phyloP scores from a whole-genome alignment of 2,329 filamentous ascomycete species.

The Pseudocercospora musae region DNA sequence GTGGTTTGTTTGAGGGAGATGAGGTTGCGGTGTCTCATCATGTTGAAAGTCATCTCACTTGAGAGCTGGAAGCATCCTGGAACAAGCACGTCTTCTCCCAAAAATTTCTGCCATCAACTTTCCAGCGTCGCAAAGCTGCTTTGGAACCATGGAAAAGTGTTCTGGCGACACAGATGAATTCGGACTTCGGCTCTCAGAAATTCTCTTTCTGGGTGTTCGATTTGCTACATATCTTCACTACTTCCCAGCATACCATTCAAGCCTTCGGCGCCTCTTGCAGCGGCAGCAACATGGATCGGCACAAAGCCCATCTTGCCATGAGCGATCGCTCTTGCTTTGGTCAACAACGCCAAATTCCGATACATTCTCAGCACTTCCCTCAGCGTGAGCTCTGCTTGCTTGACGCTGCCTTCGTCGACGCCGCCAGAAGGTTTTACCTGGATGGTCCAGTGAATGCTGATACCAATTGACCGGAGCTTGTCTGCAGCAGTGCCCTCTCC shows the following conservation, averaged over 20 bases:
- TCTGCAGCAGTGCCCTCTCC: slow-evolving; percentile 3
- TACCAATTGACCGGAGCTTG: slow-evolving; percentile 33
- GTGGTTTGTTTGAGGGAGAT: slow-evolving; percentile 64
- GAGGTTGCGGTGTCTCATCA: slow-evolving; percentile 66
- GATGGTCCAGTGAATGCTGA: slow-evolving; percentile 48
- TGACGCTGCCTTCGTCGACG: slow-evolving; percentile 35
- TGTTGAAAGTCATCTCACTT: slow-evolving; percentile 51
- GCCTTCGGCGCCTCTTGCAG: slow-evolving; percentile 64
- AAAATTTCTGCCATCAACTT: neutral
- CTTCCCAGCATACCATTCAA: slow-evolving; percentile 40
- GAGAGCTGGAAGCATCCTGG: neutral
- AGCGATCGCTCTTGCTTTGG: slow-evolving; percentile 60
- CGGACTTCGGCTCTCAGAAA: neutral
- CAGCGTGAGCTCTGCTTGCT: slow-evolving; percentile 58
- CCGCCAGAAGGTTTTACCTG: slow-evolving; percentile 39
- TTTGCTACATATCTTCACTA: neutral
- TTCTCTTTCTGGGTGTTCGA: neutral
- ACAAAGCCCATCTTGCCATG: slow-evolving; percentile 56
- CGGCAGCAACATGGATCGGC: slow-evolving; percentile 76
- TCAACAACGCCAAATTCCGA: slow-evolving; percentile 65
- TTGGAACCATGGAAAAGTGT: neutral
- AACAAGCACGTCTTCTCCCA: neutral
- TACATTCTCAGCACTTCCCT: slow-evolving; percentile 69
- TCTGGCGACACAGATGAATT: neutral
- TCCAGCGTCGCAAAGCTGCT: too few species aligned